phyloP scores from a whole-genome alignment of 106 monocot genomes.

The Alisma plantagoaquatica region DNA sequence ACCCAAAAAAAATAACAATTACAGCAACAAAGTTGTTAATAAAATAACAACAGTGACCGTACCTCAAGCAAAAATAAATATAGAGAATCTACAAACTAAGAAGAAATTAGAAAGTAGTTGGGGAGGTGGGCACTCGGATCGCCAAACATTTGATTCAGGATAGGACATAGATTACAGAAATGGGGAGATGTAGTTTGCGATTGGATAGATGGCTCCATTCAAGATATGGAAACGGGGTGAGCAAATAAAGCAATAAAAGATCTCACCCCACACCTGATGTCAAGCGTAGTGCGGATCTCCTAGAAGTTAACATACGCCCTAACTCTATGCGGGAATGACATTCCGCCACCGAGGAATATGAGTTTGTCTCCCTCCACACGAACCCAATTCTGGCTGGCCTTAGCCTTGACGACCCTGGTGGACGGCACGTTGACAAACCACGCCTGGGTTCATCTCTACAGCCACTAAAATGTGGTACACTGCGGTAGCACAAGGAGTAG shows the following conservation, averaged over 20 bases:
- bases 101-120: too few relatives aligned
- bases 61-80: too few relatives aligned
- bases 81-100: too few relatives aligned
- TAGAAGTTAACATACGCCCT: conserved; percentile 42
- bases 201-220: too few relatives aligned
- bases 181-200: too few relatives aligned
- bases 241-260: not conserved
- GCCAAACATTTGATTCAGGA: too few relatives aligned
- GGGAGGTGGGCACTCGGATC: too few relatives aligned
- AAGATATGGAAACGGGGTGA: not conserved
- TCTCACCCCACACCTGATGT: conserved; percentile 72
- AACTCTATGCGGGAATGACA: conserved; percentile 48
- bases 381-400: conserved; percentile 68
- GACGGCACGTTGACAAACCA: conserved; percentile 71
- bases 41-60: too few relatives aligned
- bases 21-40: too few relatives aligned
- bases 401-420: conserved; percentile 31
- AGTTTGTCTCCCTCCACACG: conserved; percentile 42
- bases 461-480: conserved; percentile 37
- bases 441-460: conserved; percentile 34
- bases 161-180: too few relatives aligned
- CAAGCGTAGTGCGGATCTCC: conserved; percentile 48
- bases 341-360: conserved; percentile 76
- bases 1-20: too few relatives aligned
- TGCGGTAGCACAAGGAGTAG: conserved; percentile 29